Evolutionary conservation across 2,329 filamentous ascomycete genomes (phyloP), one percentile per base, ranked within the genome.

Genomic region (Teratosphaeria epicoccoides): DNA sequence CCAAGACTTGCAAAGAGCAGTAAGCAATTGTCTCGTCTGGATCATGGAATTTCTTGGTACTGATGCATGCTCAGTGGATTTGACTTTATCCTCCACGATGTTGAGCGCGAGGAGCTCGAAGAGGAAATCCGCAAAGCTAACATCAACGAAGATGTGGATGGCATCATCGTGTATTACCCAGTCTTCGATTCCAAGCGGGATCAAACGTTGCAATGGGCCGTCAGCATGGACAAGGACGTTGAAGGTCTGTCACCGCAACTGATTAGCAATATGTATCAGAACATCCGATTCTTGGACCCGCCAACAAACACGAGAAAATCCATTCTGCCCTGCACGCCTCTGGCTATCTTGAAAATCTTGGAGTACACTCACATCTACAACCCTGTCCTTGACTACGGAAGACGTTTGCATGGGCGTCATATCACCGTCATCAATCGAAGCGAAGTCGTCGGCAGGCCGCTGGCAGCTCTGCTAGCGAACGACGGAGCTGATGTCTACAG

Each of bases 241-340:
- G 93, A 98, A 71, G 93, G 93, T 29, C 81, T 98, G 53, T 88
- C 85, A 62, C 91, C 96, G 71, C 84, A 84, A 66, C 90, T 97
- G 73, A 85, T 97, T 66, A 90, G 91, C 80, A 98, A 98, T 79
- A 96, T 98, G 90, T 98, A 97, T 74, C 87, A 96, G 76, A 98
- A 98, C 74, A 82, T 95, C 63, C 88, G 93, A 59, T 97, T 90
- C 75, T 78, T 98, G 52, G 93, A 98, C 71, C 75, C 83, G 23
- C 84, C 85, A 4, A 70, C 77, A 43, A 87, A 88, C 69, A 77
- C 75, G 53, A 87, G 88, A 69, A 97, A 98, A 75, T 94, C 85
- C 47, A 88, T 97, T 59, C 75, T 98, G 49, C 93, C 93, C 4
- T 98, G 93, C 76, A 98, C 93, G 2, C 93, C 93, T 14, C 80